Base-by-base conservation (phyloP, 306 rosid species). In the Mimosa bimucronata region DNA sequence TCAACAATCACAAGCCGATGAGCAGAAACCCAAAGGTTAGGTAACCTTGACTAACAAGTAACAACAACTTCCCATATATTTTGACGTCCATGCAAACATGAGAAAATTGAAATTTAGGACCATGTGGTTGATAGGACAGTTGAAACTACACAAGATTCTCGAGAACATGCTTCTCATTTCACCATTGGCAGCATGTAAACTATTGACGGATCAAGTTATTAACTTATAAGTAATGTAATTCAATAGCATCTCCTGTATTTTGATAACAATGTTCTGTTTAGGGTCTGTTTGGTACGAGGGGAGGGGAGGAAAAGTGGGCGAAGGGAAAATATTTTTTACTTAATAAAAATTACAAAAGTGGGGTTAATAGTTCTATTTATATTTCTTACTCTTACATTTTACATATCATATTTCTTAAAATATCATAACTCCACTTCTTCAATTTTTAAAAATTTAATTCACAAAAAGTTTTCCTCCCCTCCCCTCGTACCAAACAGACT, bases 31-130 rank as follows among this genome's bases (percentile, higher is more conserved):
- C 41, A 5, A 60, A 83, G 77, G 73, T 55, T 57, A 31, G 73
- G 67, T 9, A 21, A 40, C 52, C 64, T 25, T 9, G 31, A 30
- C 71, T 21, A 38, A 34, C 19, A 64, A 30, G 62, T 21, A 38
- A 34, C 19, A 64, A 64, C 37, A 73, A 44, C 40, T 50, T 71
- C 18, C 75, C 75, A 50, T 23, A 52, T 73, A 73, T 55, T 40
- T 73, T 18, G 73, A 50, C 66, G 26, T 19, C 71, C 15, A 29
- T 23, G 4, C 13, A 29, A 57, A 46, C 8, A 71, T 62, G 68
- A 72, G 16, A 77, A 52, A 71, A 2, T 15, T 46, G 74, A 40
- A 73, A 79, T 37, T 79, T 41, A 50, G 48, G 66, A 31, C 25
- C 79, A n/a, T 13, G 44, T 38, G 46, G 37, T 61, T 25, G 52